Conservation (phyloP, 495 filamentous ascomycete genomes). For the Talaromyces proteolyticus region DNA sequence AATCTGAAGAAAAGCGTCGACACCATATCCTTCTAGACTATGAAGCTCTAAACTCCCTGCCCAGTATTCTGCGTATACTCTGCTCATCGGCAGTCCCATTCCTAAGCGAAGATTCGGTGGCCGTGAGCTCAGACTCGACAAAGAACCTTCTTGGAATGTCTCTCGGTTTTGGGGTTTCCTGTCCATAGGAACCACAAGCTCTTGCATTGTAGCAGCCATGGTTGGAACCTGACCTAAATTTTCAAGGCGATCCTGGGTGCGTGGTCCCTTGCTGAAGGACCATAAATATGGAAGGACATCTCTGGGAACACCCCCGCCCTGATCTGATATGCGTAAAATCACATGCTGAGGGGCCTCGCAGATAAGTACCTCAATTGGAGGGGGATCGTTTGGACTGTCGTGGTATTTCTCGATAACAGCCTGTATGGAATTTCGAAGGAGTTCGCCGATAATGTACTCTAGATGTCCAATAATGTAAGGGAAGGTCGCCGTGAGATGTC, state of each 20-base stretch:
- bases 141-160: constrained; percentile 51
- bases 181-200: constrained; percentile 47
- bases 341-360: constrained; percentile 95
- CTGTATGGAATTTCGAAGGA: constrained; percentile 91
- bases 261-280: constrained; percentile 91
- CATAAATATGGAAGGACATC: constrained; percentile 86
- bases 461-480: constrained; percentile 95
- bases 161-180: constrained; percentile 24
- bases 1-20: constrained; percentile 97
- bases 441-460: constrained; percentile 94
- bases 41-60: constrained; percentile 89
- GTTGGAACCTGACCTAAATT: constrained; percentile 85
- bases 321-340: constrained; percentile 92
- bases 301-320: constrained; percentile 83
- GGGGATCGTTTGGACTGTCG: constrained; percentile 39
- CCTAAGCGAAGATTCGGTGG: constrained; percentile 86
- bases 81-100: constrained; percentile 89
- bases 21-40: constrained; percentile 91
- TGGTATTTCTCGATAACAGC: constrained; percentile 71
- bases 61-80: constrained; percentile 98
- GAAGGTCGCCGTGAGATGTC: constrained; percentile 84
- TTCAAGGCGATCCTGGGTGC: constrained; percentile 62
- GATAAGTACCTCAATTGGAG: constrained; percentile 87
- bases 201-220: constrained; percentile 92
- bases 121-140: constrained; percentile 70